phyloP scores from a whole-genome alignment of 768 basidiomycete species.

The Pleurotus eryngii region DNA sequence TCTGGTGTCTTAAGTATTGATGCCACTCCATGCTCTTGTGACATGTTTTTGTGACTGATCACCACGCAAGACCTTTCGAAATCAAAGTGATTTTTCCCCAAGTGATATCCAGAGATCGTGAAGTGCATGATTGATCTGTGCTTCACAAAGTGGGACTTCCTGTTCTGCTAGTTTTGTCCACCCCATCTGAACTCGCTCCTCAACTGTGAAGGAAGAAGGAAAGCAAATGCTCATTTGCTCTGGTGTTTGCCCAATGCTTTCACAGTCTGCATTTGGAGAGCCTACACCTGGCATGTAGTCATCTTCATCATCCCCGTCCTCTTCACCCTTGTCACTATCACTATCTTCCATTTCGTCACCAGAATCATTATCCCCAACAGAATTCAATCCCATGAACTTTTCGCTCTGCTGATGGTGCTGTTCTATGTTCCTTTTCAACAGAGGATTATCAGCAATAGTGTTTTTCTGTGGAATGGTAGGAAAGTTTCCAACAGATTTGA shows the following conservation, averaged over 20 bases:
- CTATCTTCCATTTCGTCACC: neutral
- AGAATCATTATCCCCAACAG: neutral
- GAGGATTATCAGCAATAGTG: neutral
- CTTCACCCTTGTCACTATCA: neutral
- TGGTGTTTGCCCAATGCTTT: neutral
- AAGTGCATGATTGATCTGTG: conserved; percentile 13
- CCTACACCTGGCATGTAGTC: neutral
- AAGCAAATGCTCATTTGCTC: neutral
- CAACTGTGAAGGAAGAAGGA: conserved; percentile 8
- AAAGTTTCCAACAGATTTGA: neutral
- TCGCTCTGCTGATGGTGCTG: neutral
- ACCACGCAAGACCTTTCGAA: neutral
- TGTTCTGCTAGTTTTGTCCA: conserved; percentile 9
- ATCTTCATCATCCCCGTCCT: conserved; percentile 2
- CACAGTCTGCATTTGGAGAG: neutral
- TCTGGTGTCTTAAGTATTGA: neutral
- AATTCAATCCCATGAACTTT: neutral
- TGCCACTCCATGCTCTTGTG: conserved; percentile 1
- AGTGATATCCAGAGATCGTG: conserved; percentile 14
- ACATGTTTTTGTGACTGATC: neutral
- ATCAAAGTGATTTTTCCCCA: neutral
- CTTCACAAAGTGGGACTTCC: conserved; percentile 15
- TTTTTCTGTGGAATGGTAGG: neutral
- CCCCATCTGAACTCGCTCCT: conserved; percentile 10
- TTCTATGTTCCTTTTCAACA: neutral